Conservation (phyloP, 495 filamentous ascomycete species). For the Trichocladium antarcticum region DNA sequence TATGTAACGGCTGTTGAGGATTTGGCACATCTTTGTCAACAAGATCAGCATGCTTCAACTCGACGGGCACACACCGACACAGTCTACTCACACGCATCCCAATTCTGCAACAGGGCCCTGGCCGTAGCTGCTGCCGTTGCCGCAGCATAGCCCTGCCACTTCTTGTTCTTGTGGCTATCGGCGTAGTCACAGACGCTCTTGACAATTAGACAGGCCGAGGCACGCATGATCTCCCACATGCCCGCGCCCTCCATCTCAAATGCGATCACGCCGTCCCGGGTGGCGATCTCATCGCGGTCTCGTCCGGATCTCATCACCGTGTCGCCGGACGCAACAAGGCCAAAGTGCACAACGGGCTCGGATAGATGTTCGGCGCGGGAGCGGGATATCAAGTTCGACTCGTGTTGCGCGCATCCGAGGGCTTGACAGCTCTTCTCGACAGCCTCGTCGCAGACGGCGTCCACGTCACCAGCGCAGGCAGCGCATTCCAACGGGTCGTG, state of each 20-base stretch:
- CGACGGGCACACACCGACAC: no score
- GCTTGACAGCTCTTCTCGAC: background rate
- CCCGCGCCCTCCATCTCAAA: slow-evolving; percentile 39
- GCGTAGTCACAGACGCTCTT: slow-evolving; percentile 34
- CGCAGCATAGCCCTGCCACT: slow-evolving; percentile 33
- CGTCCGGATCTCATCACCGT: slow-evolving; percentile 22
- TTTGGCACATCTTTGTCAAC: no score
- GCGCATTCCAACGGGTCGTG: no score
- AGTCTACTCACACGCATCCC: no score
- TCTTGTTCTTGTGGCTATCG: slow-evolving; percentile 35
- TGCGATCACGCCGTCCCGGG: slow-evolving; percentile 18
- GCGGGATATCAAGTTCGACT: background rate
- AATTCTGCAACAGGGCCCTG: no score
- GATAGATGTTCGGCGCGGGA: background rate
- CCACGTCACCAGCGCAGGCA: no score
- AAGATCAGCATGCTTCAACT: no score
- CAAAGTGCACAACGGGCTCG: slow-evolving; percentile 6
- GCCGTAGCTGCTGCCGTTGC: slow-evolving; percentile 23
- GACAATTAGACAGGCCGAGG: slow-evolving; percentile 28
- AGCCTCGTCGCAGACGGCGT: background rate
- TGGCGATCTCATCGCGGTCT: slow-evolving; percentile 18
- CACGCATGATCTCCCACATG: slow-evolving; percentile 28
- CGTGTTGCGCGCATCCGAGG: background rate
- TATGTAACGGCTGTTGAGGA: no score
- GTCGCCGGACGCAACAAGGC: slow-evolving; percentile 21